Evolutionary conservation across 2,329 filamentous ascomycete genomes (phyloP), one percentile per base, ranked within the genome.

Genomic region (Aspergillus jensenii): DNA sequence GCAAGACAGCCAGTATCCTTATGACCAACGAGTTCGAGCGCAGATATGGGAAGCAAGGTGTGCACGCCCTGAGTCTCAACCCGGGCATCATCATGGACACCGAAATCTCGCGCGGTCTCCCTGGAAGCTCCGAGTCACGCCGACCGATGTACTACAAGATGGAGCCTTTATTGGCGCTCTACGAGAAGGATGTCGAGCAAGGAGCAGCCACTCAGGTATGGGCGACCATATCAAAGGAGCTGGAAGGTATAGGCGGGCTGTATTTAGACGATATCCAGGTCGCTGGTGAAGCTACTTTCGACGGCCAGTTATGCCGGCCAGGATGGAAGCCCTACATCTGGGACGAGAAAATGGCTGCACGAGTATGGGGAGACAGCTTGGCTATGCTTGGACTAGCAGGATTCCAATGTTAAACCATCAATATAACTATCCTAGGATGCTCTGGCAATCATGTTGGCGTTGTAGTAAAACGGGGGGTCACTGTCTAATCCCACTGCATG

Each of bases 1-100:
- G 74, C 49, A 86, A 85, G 62, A 75, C 76, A 1, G 81, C 82
- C 14, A 83, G 82, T 58, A 76, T 84, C 19, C 81, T 76, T 60
- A 78, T 81, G 52, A 77, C 82, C 2, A 82, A 79, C 60, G 75
- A 82, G 54, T 74, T 85, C 23, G 81, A 84, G 43, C 75, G 81
- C 0, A 74, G 74, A 0, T 84, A 82, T 61, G 79, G 77, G 2
- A 21, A 66, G 0, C 63, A 70, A 4, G 77, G 78, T 2, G 61
- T 85, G 0, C 80, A 81, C 53, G 80, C 74, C 0, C 67, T 70
- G 19, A 74, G 73, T 14, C 58, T 82, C 5, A 78, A 82, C 57
- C 83, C 82, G 0, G 82, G 83, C 2, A 33, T 50, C 14, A 51
- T 60, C 19, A 37, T 37, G 33, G 50, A 37, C 33, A 58, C 40